Evolutionary conservation across 176 grass and related monocot species (phyloP), one percentile per base, ranked within the genome.

Genomic region (Triticum turgidum): DNA sequence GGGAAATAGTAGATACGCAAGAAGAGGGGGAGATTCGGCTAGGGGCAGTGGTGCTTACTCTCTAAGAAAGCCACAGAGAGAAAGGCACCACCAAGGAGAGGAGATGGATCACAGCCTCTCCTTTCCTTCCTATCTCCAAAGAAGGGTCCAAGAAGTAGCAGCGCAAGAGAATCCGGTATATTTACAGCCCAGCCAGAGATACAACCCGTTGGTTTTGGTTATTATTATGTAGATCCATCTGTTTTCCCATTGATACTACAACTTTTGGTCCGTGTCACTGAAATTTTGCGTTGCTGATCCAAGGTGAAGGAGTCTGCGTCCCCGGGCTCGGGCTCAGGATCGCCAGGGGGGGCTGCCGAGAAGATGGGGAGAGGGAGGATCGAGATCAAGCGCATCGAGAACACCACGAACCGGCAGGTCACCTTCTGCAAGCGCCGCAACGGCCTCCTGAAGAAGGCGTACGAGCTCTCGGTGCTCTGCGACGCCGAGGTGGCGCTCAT

Each of bases 371-470:
- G 89, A n/a, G 85, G 82, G 10, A 94, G 91, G 92, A 91, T 91
- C 32, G 89, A 94, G 89, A 94, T 94, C 92, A 94, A 89, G 84
- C 85, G 84, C 72, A 94, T 94, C 77, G 92, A 94, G 78, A 94
- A 94, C 89, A 91, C 92, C 29, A 91, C 92, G 5, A 94, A 94
- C 84, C 77, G 92, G 72, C 92, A 94, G 82, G 92, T 94, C 4
- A 94, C 92, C 87, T 94, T 94, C 92, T 94, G 92, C 87, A 94
- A 94, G 89, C 92, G 92, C 87, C 92, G 92, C 65, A 94, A 85
- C 61, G 89, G 92, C 29, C 92, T 94, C 7, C 92, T 94, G 59
- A 94, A 94, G 89, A 94, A 94, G 89, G 92, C 92, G 25, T 94
- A 94, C 18, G 92, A 94, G 85, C 88, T 94, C 29, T 94, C 92